Base-by-base conservation (phyloP, 805 yeast genomes). In the Kuraishia cidri region DNA sequence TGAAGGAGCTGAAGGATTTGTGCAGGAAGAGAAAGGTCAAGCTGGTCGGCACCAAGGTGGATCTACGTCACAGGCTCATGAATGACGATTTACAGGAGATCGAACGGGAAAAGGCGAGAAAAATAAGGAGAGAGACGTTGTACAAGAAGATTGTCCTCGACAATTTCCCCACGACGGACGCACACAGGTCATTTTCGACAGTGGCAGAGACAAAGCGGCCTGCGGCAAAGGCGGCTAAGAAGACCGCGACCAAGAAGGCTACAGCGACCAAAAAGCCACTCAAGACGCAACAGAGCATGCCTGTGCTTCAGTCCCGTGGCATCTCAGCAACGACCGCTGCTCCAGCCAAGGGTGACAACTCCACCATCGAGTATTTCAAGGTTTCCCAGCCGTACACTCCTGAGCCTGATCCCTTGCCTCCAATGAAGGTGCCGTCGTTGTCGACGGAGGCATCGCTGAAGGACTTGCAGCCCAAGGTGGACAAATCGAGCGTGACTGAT, bases 1-100 rank as follows among this genome's bases (percentile, higher is more conserved):
- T 77, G 25, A 67, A 69, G 34, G 62, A 72, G 2, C 60, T 79
- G 42, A 75, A 72, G 46, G 50, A 49, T 33, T 84, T 78, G 47
- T 75, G 84, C 48, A 69, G 70, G 36, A 58, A 56, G 36, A 64
- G 79, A 38, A 82, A 83, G 0, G 50, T 79, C 37, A 73, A 69
- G 43, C 67, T 76, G 0, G 56, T 72, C n/a, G 87, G 87, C 10
- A 63, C 64, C 31, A 79, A 79, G 45, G 51, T 66, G 7, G 84
- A 79, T 20, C 54, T 79, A 16, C 61, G 77, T 17, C 60, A 57
- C 36, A 45, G 64, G 40, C 37, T 59, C 27, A 31, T 43, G 6
- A 41, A 41, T 23, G 14, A 12, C 28, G 44, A 41, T 12, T n/a
- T n/a, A n/a, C n/a, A n/a, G n/a, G n/a, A n/a, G n/a, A n/a, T n/a